phyloP scores from a whole-genome alignment of 2,329 filamentous ascomycete species.

The Fusarium phyllophilum region DNA sequence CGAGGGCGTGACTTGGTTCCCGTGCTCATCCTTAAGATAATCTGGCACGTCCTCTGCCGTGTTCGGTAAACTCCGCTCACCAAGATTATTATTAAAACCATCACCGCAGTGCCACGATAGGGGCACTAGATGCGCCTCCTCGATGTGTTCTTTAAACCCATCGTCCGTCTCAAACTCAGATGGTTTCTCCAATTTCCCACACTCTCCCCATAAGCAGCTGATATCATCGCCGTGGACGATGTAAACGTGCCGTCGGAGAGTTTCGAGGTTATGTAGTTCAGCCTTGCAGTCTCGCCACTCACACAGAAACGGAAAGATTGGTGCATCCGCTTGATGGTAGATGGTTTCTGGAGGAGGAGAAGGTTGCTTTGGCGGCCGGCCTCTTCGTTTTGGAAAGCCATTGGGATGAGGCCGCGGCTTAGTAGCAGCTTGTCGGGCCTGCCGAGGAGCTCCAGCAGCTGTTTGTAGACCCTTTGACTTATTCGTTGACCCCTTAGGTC shows the following conservation, averaged over 20 bases:
- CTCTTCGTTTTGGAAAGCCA: slow-evolving; percentile 52
- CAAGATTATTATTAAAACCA: slow-evolving; percentile 58
- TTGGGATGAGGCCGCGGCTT: slow-evolving; percentile 43
- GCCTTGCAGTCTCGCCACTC: slow-evolving; percentile 69
- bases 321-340: slow-evolving; percentile 55
- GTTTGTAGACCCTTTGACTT: slow-evolving; percentile 42
- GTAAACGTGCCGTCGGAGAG: slow-evolving; percentile 63
- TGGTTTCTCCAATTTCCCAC: slow-evolving; percentile 32
- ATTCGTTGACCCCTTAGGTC: slow-evolving; percentile 59
- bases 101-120: slow-evolving; percentile 70
- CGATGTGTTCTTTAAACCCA: slow-evolving; percentile 61
- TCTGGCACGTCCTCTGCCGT: slow-evolving; percentile 51
- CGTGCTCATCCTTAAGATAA: slow-evolving; percentile 63
- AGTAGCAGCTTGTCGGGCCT: slow-evolving; percentile 36
- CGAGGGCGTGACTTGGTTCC: slow-evolving; percentile 68
- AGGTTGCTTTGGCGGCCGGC: slow-evolving; percentile 54
- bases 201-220: slow-evolving; percentile 49
- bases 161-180: slow-evolving; percentile 50
- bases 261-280: slow-evolving; percentile 71
- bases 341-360: slow-evolving; percentile 53
- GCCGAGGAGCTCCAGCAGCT: slow-evolving; percentile 36
- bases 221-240: slow-evolving; percentile 57
- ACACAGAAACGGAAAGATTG: slow-evolving; percentile 65
- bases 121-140: slow-evolving; percentile 63
- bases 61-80: slow-evolving; percentile 30